phyloP scores from a whole-genome alignment of 345 rosid species.

The Crucihimalaya himalaica region DNA sequence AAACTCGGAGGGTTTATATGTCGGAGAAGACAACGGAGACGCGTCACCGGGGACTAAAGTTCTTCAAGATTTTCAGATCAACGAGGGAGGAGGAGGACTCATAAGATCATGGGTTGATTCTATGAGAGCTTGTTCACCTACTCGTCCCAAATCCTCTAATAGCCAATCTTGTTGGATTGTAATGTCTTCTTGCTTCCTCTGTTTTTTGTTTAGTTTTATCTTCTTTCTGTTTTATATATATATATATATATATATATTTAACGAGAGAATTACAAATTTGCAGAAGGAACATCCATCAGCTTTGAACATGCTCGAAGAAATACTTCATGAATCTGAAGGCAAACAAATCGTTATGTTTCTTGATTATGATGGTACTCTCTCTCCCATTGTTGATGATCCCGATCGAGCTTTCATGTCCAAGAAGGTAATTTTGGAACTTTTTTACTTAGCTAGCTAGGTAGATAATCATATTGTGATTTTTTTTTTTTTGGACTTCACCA shows the following conservation, averaged over 20 bases:
- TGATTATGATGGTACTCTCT: conserved; percentile 91
- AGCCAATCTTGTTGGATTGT: conserved; percentile 38
- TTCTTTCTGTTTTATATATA: conserved; percentile 37
- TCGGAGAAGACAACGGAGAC: conserved; percentile 39
- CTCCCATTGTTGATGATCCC: conserved; percentile 91
- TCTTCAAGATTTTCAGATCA: conserved; percentile 31
- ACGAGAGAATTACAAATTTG: conserved; percentile 19
- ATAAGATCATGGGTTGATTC: conserved; percentile 72
- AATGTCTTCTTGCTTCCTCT: conserved; percentile 44
- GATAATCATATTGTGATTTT: not conserved
- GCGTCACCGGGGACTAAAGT: conserved; percentile 21
- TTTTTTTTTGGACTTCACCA: not conserved
- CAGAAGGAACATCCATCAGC: conserved; percentile 84
- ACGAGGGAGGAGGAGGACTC: conserved; percentile 44
- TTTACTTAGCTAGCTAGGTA: too few species aligned
- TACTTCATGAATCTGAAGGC: conserved; percentile 58
- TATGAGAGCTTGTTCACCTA: conserved; percentile 86
- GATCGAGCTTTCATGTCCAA: conserved; percentile 83
- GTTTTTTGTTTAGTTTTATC: conserved; percentile 34
- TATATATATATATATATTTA: conserved; percentile 53
- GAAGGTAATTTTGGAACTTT: conserved; percentile 47
- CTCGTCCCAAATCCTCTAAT: conserved; percentile 45
- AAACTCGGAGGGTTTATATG: conserved; percentile 36
- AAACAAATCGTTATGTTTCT: conserved; percentile 85
- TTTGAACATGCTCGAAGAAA: conserved; percentile 68